Conservation (phyloP, 2,329 filamentous ascomycete species). For the Ophiosphaerella herpotricha region DNA sequence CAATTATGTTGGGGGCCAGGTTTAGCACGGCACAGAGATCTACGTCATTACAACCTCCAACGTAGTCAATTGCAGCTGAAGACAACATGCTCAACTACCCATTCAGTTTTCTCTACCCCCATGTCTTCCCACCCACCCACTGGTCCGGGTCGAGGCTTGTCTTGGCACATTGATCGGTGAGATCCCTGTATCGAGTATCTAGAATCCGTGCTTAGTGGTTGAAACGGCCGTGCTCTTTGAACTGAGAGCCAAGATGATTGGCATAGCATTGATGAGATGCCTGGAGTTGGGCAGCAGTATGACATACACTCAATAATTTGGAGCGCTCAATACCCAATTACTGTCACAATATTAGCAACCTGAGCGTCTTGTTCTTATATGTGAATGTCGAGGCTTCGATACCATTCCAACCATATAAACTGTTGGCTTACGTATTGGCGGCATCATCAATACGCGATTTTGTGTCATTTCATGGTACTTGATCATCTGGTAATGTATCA, state of each 20-base stretch:
- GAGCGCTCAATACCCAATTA: too few relatives aligned
- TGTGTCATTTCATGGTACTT: too few relatives aligned
- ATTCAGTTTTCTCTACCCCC: neutral
- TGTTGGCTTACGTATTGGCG: too few relatives aligned
- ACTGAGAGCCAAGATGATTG: neutral
- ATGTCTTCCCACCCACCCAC: constrained; percentile 9
- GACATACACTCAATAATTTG: too few relatives aligned
- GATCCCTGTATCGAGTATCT: neutral
- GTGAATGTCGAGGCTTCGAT: too few relatives aligned
- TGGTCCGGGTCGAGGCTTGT: constrained; percentile 7
- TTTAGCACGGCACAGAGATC: neutral
- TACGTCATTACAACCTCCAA: neutral
- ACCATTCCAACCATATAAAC: too few relatives aligned
- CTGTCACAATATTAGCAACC: too few relatives aligned
- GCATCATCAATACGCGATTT: too few relatives aligned
- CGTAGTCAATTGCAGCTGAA: neutral
- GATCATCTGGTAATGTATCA: too few relatives aligned
- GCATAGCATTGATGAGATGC: neutral
- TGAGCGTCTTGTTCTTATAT: too few relatives aligned
- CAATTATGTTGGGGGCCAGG: neutral
- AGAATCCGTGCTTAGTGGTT: neutral
- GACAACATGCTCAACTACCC: neutral
- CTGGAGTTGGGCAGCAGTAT: constrained; percentile 4
- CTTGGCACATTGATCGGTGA: constrained; percentile 26
- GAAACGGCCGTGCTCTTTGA: neutral